A percentile compares a stretch with the other conserved stretches of the same genome.
Conservation (phyloP, 2,329 filamentous ascomycete genomes). For the Fusarium proliferatum region DNA sequence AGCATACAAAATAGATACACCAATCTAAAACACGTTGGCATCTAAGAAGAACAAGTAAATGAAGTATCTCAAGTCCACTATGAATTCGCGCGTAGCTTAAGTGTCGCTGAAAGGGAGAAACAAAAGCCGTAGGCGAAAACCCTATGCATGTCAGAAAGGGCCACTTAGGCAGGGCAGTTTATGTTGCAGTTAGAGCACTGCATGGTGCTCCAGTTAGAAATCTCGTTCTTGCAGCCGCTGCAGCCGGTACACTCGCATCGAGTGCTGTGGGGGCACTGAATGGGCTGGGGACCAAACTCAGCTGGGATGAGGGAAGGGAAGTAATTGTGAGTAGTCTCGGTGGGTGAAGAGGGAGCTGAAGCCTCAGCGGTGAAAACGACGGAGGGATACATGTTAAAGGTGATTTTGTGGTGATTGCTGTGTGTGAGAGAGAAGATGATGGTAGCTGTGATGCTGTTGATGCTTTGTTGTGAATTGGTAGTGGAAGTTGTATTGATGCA, state of each 20-base stretch:
- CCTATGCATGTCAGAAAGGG: background rate
- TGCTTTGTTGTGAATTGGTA: background rate
- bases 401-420: background rate
- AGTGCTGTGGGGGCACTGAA: background rate
- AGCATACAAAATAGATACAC: background rate
- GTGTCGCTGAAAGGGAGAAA: background rate
- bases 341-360: background rate
- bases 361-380: background rate
- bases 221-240: background rate
- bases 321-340: background rate
- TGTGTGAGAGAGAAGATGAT: background rate
- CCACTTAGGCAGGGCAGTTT: background rate
- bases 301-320: background rate
- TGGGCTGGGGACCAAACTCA: background rate
- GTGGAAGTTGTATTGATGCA: background rate
- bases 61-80: background rate
- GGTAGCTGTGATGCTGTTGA: background rate
- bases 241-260: background rate
- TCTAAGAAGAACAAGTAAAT: background rate
- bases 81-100: background rate
- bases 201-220: background rate
- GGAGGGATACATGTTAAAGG: background rate
- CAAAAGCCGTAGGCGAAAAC: background rate
- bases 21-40: rapidly evolving
- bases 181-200: background rate